Evolutionary conservation across 208 protist species (phyloP).

Genomic region (Crithidia brevicula): DNA sequence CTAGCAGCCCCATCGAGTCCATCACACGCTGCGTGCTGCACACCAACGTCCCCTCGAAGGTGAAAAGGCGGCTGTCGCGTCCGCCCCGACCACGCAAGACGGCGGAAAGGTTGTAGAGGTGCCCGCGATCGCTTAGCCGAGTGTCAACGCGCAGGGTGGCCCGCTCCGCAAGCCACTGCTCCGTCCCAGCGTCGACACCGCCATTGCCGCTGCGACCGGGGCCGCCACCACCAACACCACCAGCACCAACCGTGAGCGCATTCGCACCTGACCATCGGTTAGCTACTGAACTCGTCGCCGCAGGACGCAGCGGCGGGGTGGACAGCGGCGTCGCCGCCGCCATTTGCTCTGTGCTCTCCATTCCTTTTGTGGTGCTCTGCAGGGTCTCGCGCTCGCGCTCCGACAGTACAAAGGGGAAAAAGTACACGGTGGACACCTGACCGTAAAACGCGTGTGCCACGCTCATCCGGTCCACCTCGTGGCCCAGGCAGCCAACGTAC

Average conservation of each 20-base stretch:
- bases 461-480: conserved; percentile 59
- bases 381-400: conserved; percentile 34
- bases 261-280: not conserved
- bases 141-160: conserved; percentile 81
- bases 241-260: not conserved
- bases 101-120: conserved; percentile 83
- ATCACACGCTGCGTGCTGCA: conserved; percentile 69
- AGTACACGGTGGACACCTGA: conserved; percentile 69
- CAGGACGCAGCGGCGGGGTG: conserved; percentile 8
- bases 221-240: not conserved
- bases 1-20: conserved; percentile 83
- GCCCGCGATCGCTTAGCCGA: conserved; percentile 66
- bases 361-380: conserved; percentile 4
- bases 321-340: conserved; percentile 4
- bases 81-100: conserved; percentile 50
- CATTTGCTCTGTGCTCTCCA: conserved; percentile 13
- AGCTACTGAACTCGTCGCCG: not conserved
- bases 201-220: conserved; percentile 5
- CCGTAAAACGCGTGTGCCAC: conserved; percentile 58
- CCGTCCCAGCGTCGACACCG: conserved; percentile 8
- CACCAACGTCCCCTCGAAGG: conserved; percentile 69
- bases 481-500: conserved; percentile 59
- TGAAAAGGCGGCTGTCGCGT: conserved; percentile 57
- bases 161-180: conserved; percentile 44
- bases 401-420: conserved; percentile 55